Percentiles rank a stretch among this genome's conserved stretches.
Evolutionary conservation across 306 rosid genomes (phyloP).

Genomic region (Prunus fruticosa): DNA sequence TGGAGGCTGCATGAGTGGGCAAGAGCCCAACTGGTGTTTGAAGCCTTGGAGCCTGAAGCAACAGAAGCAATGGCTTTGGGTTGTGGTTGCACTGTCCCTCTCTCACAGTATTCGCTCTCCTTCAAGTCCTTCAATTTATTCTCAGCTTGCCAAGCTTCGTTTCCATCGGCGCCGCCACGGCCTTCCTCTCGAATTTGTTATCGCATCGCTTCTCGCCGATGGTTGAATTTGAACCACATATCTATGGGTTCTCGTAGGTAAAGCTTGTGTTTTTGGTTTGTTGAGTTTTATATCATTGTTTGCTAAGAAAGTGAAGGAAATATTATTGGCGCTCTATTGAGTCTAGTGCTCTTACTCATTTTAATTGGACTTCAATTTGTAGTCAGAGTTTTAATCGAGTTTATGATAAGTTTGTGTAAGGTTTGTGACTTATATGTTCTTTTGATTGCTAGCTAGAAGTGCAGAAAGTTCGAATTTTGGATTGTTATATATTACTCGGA

Average conservation of each 20-base stretch:
- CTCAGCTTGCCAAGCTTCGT: conserved; percentile 40
- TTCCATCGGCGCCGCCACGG: conserved; percentile 16
- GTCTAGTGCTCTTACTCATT: neutral
- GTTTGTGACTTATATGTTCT: neutral
- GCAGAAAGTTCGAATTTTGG: conserved; percentile 2
- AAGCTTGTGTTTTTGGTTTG: neutral
- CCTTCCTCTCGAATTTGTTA: conserved; percentile 49
- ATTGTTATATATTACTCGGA: neutral
- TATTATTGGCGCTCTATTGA: neutral
- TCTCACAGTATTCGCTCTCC: conserved; percentile 20
- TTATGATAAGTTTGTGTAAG: neutral
- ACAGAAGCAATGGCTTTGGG: conserved; percentile 56
- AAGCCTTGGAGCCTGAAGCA: conserved; percentile 61
- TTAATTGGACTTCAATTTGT: neutral
- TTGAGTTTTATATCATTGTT: neutral
- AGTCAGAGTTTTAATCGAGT: neutral
- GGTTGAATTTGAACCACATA: conserved; percentile 42
- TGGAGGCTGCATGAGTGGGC: conserved; percentile 82
- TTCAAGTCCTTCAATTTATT: conserved; percentile 23
- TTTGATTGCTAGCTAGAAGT: neutral
- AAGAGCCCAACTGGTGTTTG: conserved; percentile 44
- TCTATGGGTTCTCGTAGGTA: conserved; percentile 43
- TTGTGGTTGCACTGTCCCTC: conserved; percentile 45
- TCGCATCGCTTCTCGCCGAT: conserved; percentile 57
- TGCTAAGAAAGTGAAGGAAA: neutral